Base-by-base conservation (phyloP, 177 flowering plant genomes). In the Vitis hybrid region DNA sequence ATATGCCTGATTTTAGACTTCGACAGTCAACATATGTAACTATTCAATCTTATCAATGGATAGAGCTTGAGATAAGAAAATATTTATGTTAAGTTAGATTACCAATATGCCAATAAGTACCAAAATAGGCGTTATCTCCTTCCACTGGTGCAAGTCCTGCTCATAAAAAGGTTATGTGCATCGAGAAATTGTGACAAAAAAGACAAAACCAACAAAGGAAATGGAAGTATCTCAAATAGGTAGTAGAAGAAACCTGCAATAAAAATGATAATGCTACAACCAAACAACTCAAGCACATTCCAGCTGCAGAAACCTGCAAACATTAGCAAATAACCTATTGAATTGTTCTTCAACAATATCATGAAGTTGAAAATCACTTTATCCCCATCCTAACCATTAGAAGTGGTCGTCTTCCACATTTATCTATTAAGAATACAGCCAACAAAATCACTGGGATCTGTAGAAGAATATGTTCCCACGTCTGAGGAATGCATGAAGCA, bases 401-500 rank as follows among this genome's bases (percentile, higher is more conserved):
- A 62, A 87, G 82, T 26, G 83, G 86, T 11, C 83, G 73, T 72
- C 92, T 75, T 70, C 92, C 92, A 22, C 79, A 85, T 70, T 75
- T 84, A 74, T 88, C 90, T 82, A 80, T 82, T 66, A 88, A 69
- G 16, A 81, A 73, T 45, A 82, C 80, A 45, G 89, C 90, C 13
- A 88, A 62, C 15, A 78, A 18, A 13, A 77, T 73, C 75, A 81
- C 71, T 6, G 90, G 87, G 49, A 84, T 70, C 92, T 88, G 85
- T 67, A 75, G 50, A 74, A 65, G 15, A n/a, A 19, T 50, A 61
- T 10, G 21, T 51, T 49, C 10, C 0, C 45, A 51, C 18, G 26
- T 26, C 21, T 66, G 10, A 51, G 15, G 19, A 73, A 13, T 21
- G 13, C 16, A 50, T 74, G 3, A 13, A 11, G 22, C 49, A 12